Percentiles rank a stretch among this genome's conserved stretches.
Conservation (phyloP, 2,329 filamentous ascomycete genomes). For the Aureobasidium sp. region DNA sequence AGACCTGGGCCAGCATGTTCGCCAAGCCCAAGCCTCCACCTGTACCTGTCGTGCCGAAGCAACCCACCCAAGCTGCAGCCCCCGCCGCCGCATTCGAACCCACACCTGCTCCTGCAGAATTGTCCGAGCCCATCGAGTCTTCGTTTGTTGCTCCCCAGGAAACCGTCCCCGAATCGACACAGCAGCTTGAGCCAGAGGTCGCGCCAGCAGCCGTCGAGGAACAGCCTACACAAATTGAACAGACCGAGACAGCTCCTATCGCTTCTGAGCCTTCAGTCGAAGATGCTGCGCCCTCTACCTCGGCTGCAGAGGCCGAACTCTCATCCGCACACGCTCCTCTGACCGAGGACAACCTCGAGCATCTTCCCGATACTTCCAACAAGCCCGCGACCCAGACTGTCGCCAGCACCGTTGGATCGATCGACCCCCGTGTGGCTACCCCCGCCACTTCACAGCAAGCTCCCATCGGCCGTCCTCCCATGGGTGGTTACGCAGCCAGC, state of each 20-base stretch:
- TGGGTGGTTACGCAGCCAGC: slow-evolving; percentile 70
- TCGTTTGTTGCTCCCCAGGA: slow-evolving; percentile 16
- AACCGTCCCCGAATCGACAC: slow-evolving; percentile 18
- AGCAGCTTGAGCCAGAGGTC: slow-evolving; percentile 14
- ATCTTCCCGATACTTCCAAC: slow-evolving; percentile 72
- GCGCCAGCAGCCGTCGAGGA: slow-evolving; percentile 19
- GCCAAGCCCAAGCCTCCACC: slow-evolving; percentile 40
- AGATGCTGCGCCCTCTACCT: slow-evolving; percentile 13
- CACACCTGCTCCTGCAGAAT: slow-evolving; percentile 21
- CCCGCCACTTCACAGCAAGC: slow-evolving; percentile 51
- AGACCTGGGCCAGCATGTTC: slow-evolving; percentile 48
- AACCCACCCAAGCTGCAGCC: slow-evolving; percentile 22
- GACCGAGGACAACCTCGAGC: slow-evolving; percentile 86
- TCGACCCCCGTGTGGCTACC: slow-evolving; percentile 64
- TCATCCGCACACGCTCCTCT: slow-evolving; percentile 71
- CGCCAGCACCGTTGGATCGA: slow-evolving; percentile 83
- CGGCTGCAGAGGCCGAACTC: slow-evolving; percentile 34
- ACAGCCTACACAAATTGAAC: slow-evolving; percentile 11
- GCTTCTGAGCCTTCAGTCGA: slow-evolving; percentile 16
- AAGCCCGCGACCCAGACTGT: slow-evolving; percentile 72
- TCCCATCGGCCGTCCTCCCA: slow-evolving; percentile 51
- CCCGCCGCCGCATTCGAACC: slow-evolving; percentile 3
- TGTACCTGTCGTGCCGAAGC: slow-evolving; percentile 31
- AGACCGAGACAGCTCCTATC: slow-evolving; percentile 18
- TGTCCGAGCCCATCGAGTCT: slow-evolving; percentile 23